Evolutionary conservation across 768 basidiomycete genomes (phyloP), one percentile per base, ranked within the genome.

Genomic region (Macrolepiota albuminosa): DNA sequence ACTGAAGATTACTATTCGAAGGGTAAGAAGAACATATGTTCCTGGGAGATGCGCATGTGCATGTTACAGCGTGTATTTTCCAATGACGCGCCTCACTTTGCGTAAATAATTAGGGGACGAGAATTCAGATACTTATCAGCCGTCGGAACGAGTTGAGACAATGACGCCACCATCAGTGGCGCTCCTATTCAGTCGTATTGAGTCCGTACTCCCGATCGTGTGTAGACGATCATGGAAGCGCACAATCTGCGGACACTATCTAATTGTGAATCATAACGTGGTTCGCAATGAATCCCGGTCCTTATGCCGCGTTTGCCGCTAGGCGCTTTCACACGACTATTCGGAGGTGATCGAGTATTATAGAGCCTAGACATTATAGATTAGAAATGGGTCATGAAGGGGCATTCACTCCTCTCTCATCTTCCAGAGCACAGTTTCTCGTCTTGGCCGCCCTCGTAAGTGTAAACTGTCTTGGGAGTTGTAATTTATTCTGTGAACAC

Each of bases 141-240:
- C 18, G 16, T 31, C 49, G 60, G 60, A 56, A 48, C 16, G 7
- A 16, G 42, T 10, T 61, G 56, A 61, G 61, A 62, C 56, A 62
- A 42, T 47, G 61, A 42, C 57, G 51, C 52, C 52, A 48, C 61
- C 45, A 45, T 46, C n/a, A 40, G 61, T 58, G 56, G 61, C 61
- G 61, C 61, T 62, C 58, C 61, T 48, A 63, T 62, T 59, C 18
- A 53, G 24, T 52, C 16, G 51, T 39, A 54, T 24, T 55, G 31
- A 36, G 29, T 48, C 49, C 40, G 26, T 21, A 42, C 6, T 46
- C 45, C 26, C 55, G 55, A 61, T 56, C 55, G 31, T 51, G 11
- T 42, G 21, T 34, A 13, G 34, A 11, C 42, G 29, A 54, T 54
- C 53, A 54, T 40, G 39, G 31, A 40, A 37, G 33, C 52, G 36